Percentiles rank a stretch among this genome's conserved stretches.
phyloP scores from a whole-genome alignment of 495 filamentous ascomycete species.

The Bombardia bombarda region DNA sequence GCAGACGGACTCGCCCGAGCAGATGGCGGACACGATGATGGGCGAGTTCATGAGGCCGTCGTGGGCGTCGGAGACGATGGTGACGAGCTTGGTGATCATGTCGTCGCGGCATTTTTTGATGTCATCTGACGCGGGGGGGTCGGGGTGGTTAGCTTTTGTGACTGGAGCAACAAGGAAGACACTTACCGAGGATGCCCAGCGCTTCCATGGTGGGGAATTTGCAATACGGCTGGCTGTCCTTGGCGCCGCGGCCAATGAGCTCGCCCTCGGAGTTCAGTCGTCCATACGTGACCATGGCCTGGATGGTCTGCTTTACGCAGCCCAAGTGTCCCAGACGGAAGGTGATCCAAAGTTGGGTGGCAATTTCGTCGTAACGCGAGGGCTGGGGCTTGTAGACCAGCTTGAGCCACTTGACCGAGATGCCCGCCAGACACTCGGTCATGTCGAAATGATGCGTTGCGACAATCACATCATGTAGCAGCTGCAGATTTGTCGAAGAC shows the following conservation, averaged over 20 bases:
- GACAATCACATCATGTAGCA: slow-evolving; percentile 4
- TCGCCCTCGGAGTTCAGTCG: slow-evolving; percentile 1
- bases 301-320: slow-evolving; percentile 8
- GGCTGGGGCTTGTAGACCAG: not conserved
- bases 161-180: not conserved
- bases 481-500: not conserved
- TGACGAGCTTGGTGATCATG: not conserved
- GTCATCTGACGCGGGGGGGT: not conserved
- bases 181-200: not conserved
- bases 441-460: slow-evolving; percentile 3
- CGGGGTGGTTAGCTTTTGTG: too few relatives aligned
- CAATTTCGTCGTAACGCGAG: not conserved
- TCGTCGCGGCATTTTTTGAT: not conserved
- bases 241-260: not conserved
- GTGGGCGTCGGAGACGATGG: not conserved
- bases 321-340: slow-evolving; percentile 3
- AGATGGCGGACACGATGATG: not conserved
- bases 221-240: not conserved
- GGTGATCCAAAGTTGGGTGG: slow-evolving; percentile 3
- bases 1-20: not conserved
- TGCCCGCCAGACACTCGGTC: slow-evolving; percentile 1
- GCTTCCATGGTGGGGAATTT: not conserved
- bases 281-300: not conserved
- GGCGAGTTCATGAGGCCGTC: not conserved
- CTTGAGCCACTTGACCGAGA: slow-evolving; percentile 3